A percentile compares a stretch with the other conserved stretches of the same genome.
These are phyloP conservation scores for Fusarium piperis DNA, from an alignment of 2,329 filamentous ascomycete species.

Conservation along the genomic window DNA sequence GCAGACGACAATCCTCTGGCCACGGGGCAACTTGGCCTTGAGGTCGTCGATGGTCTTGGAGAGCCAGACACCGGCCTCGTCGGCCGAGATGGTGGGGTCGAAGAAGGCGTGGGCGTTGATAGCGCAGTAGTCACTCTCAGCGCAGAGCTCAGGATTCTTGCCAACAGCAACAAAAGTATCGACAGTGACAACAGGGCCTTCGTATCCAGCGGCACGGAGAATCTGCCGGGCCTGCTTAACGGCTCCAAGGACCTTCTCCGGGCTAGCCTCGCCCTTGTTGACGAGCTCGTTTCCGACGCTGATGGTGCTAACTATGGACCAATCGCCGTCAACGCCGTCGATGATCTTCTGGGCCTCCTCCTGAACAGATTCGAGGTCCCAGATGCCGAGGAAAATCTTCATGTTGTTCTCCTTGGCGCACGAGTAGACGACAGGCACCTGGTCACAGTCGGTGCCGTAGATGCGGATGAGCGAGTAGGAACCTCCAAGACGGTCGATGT, in stretches of 20 bases:
- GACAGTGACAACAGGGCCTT: constrained; percentile 79
- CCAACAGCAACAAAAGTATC: constrained; percentile 80
- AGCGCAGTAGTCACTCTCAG: constrained; percentile 79
- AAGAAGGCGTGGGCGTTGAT: constrained; percentile 89
- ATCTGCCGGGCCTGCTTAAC: constrained; percentile 65
- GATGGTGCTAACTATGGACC: constrained; percentile 75
- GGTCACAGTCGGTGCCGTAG: constrained; percentile 84
- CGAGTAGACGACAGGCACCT: constrained; percentile 69
- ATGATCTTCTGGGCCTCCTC: constrained; percentile 70
- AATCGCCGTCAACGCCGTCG: constrained; percentile 68
- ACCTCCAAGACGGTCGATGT: constrained; percentile 65
- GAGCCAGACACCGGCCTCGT: constrained; percentile 74
- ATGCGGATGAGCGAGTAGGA: constrained; percentile 74
- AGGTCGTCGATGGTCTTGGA: constrained; percentile 61
- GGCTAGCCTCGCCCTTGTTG: constrained; percentile 67
- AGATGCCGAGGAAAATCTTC: constrained; percentile 81
- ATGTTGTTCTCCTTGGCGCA: constrained; percentile 72
- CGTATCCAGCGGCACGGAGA: constrained; percentile 72
- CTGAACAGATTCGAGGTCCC: constrained; percentile 66
- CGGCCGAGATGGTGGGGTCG: constrained; percentile 68
- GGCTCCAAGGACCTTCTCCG: constrained; percentile 64
- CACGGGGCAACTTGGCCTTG: constrained; percentile 52
- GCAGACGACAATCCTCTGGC: constrained; percentile 76
- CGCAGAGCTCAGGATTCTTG: constrained; percentile 74
- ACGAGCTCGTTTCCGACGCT: constrained; percentile 85